phyloP scores from a whole-genome alignment of 192 early-diverging fungal species.

The Podila horticola region DNA sequence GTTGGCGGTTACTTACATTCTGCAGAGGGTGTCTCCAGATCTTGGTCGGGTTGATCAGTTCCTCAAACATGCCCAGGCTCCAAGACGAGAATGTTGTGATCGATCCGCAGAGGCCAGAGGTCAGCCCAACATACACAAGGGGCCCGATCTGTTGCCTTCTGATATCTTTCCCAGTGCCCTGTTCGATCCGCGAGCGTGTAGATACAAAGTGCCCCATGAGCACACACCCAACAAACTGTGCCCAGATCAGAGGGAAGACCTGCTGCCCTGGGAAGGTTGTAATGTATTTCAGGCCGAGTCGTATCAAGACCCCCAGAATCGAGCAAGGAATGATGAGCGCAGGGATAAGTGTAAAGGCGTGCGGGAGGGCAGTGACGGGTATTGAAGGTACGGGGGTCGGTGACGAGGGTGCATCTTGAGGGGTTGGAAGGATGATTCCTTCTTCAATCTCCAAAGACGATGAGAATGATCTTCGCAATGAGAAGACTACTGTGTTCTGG shows the following conservation, averaged over 20 bases:
- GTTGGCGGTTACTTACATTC: slow-evolving; percentile 40
- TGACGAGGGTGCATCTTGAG: too few relatives aligned
- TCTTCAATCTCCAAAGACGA: too few relatives aligned
- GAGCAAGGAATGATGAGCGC: slow-evolving; percentile 63
- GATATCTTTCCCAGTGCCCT: slow-evolving; percentile 9
- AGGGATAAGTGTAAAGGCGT: slow-evolving; percentile 5
- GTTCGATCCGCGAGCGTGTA: slow-evolving; percentile 23
- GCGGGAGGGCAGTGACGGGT: background rate
- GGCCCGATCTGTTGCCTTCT: slow-evolving; percentile 50
- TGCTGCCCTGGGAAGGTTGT: slow-evolving; percentile 68
- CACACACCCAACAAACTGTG: slow-evolving; percentile 78
- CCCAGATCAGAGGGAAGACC: slow-evolving; percentile 69
- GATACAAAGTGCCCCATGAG: slow-evolving; percentile 61
- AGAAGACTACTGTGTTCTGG: too few relatives aligned
- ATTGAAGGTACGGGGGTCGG: too few relatives aligned
- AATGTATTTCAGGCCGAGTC: slow-evolving; percentile 64
- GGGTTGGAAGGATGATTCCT: too few relatives aligned
- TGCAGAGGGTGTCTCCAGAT: slow-evolving; percentile 35
- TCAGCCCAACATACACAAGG: slow-evolving; percentile 63
- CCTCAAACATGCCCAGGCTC: slow-evolving; percentile 66
- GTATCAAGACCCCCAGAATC: slow-evolving; percentile 71
- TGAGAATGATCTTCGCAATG: too few relatives aligned
- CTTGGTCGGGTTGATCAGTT: slow-evolving; percentile 48
- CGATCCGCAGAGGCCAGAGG: slow-evolving; percentile 82
- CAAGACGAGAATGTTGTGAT: slow-evolving; percentile 88